Conservation (phyloP, 768 basidiomycete species). For the Infundibulicybe gibba region DNA sequence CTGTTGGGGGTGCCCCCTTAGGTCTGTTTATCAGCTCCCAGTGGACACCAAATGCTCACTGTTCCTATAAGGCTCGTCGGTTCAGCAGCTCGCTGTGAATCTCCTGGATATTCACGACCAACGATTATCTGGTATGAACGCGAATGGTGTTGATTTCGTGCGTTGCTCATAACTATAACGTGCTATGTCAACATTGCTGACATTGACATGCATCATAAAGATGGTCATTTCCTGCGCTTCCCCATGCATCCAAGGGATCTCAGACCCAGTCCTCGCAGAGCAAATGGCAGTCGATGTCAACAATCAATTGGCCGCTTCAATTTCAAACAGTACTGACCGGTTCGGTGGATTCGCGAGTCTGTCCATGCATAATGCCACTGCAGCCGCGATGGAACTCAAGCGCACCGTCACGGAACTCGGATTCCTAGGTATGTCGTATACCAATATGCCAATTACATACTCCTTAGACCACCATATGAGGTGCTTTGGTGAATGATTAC, state of each 20-base stretch:
- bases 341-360: conserved; percentile 40
- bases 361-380: conserved; percentile 40
- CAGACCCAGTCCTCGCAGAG: conserved; percentile 28
- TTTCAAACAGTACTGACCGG: conserved; percentile 33
- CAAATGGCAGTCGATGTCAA: conserved; percentile 31
- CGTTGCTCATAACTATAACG: conserved; percentile 1
- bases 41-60: not conserved
- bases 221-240: conserved; percentile 35
- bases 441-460: not conserved
- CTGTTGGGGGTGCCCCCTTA: conserved; percentile 16
- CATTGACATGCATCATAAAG: conserved; percentile 11
- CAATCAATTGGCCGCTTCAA: conserved; percentile 30
- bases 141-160: conserved; percentile 35
- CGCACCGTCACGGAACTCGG: conserved; percentile 36
- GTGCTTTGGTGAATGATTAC: conserved; percentile 41
- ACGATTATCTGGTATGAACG: conserved; percentile 30
- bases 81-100: conserved; percentile 24
- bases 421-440: conserved; percentile 23
- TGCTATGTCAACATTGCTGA: no score
- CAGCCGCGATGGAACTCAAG: conserved; percentile 34
- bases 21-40: not conserved
- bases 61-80: conserved; percentile 21
- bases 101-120: conserved; percentile 36
- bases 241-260: conserved; percentile 36
- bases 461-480: conserved; percentile 8